Percentiles rank a stretch among this genome's conserved stretches.
These are phyloP conservation scores for Ustilago xerochloae DNA, from an alignment of 1,284 basidiomycete species.

Conservation along the genomic window DNA sequence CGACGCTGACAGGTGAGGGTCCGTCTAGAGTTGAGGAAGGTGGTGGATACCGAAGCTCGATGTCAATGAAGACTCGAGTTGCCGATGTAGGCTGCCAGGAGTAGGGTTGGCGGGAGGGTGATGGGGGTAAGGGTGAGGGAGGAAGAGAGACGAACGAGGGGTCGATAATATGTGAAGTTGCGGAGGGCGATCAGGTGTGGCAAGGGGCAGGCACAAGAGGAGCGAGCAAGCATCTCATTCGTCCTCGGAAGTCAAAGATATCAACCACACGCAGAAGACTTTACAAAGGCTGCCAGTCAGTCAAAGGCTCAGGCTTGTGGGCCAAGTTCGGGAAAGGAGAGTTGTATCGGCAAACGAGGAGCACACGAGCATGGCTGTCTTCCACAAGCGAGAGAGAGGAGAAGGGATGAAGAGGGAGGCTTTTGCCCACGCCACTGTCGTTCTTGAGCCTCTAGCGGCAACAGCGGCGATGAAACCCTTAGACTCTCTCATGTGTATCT, in stretches of 20 bases:
- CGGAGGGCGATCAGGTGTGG: background rate
- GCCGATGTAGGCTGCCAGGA: background rate
- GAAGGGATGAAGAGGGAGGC: background rate
- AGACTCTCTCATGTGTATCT: background rate
- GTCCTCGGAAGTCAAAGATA: slow-evolving; percentile 2
- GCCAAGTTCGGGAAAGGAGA: background rate
- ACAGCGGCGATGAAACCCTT: slow-evolving; percentile 4
- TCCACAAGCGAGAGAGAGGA: background rate
- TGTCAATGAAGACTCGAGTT: slow-evolving; percentile 39
- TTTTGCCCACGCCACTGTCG: background rate
- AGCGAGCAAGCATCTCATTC: background rate
- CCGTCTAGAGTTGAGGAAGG: background rate
- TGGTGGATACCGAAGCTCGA: slow-evolving; percentile 5
- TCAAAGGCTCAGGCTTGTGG: background rate
- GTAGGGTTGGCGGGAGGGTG: slow-evolving; percentile 1
- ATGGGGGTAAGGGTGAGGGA: background rate
- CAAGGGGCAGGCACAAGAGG: background rate
- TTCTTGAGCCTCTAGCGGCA: background rate
- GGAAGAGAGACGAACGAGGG: background rate
- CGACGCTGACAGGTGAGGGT: background rate
- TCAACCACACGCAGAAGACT: background rate
- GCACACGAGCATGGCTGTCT: background rate
- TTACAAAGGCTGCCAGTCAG: background rate
- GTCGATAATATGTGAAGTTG: background rate
- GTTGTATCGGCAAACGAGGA: background rate